A percentile compares a stretch with the other conserved stretches of the same genome.
These are phyloP conservation scores for Castanopsis chinensis DNA, from an alignment of 306 rosid species.

Conservation along the genomic window DNA sequence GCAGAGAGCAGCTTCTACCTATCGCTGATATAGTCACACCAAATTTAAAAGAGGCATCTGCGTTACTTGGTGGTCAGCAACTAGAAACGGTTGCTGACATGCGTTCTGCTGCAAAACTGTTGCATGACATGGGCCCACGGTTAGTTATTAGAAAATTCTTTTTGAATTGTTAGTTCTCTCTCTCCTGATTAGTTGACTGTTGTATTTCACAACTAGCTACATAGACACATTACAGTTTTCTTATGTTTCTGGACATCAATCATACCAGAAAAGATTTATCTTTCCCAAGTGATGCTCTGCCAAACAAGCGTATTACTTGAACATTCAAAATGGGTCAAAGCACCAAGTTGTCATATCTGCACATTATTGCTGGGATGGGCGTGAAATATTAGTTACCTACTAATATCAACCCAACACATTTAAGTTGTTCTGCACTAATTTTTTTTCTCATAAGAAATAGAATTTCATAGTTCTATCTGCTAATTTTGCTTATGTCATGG, in stretches of 20 bases:
- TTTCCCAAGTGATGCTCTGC: too few species aligned
- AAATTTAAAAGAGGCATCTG: conserved; percentile 86
- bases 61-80: conserved; percentile 64
- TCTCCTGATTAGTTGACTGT: not conserved
- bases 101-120: conserved; percentile 75
- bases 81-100: conserved; percentile 79
- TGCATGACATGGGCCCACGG: conserved; percentile 84
- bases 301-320: too few species aligned
- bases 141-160: conserved; percentile 30
- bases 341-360: too few species aligned
- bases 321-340: too few species aligned
- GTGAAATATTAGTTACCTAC: too few species aligned
- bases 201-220: too few species aligned
- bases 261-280: too few species aligned
- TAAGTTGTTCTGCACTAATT: too few species aligned
- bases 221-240: too few species aligned
- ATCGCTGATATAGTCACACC: conserved; percentile 87
- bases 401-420: too few species aligned
- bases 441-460: not conserved
- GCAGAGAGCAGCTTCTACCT: conserved; percentile 89
- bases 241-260: too few species aligned
- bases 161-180: conserved; percentile 10
- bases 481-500: not conserved
- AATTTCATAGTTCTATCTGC: not conserved
- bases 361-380: too few species aligned